Conservation (phyloP, 148 eudicot species). For the Agrostemma githago region DNA sequence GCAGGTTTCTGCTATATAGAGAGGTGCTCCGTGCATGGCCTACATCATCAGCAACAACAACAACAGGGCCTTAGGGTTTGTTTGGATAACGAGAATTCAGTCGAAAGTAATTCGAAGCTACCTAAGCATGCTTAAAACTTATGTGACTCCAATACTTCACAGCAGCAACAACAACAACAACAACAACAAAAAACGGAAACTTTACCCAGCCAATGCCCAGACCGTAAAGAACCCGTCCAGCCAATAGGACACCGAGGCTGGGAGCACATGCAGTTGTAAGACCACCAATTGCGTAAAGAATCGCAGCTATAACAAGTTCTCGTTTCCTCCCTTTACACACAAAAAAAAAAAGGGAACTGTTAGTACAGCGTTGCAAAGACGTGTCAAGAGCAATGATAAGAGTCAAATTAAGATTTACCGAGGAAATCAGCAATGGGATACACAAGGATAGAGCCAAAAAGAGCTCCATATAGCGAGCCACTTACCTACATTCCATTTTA, state of each 20-base stretch:
- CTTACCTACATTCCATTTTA: slow-evolving; percentile 54
- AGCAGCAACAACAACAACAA: too few species aligned
- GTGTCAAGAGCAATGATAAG: slow-evolving; percentile 5
- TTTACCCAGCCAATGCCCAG: slow-evolving; percentile 97
- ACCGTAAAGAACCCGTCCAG: slow-evolving; percentile 77
- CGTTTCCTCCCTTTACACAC: slow-evolving; percentile 70
- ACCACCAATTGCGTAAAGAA: slow-evolving; percentile 73
- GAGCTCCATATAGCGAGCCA: slow-evolving; percentile 98
- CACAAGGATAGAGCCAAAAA: slow-evolving; percentile 80
- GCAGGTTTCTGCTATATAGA: slow-evolving; percentile 95
- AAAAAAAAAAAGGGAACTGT: neutral
- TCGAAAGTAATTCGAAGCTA: too few species aligned
- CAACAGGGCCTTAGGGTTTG: neutral
- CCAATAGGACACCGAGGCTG: slow-evolving; percentile 53
- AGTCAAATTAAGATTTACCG: slow-evolving; percentile 40
- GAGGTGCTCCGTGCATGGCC: slow-evolving; percentile 99
- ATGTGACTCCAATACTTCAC: too few species aligned
- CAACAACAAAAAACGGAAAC: too few species aligned
- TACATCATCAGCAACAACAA: slow-evolving; percentile 30
- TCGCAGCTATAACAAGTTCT: slow-evolving; percentile 71
- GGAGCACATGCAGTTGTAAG: slow-evolving; percentile 71
- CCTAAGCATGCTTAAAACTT: too few species aligned
- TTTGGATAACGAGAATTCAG: too few species aligned
- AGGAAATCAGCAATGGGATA: slow-evolving; percentile 90
- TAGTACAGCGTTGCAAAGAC: neutral